phyloP scores from a whole-genome alignment of 257 asterid genomes.

The Fraxinus quadrangulata region DNA sequence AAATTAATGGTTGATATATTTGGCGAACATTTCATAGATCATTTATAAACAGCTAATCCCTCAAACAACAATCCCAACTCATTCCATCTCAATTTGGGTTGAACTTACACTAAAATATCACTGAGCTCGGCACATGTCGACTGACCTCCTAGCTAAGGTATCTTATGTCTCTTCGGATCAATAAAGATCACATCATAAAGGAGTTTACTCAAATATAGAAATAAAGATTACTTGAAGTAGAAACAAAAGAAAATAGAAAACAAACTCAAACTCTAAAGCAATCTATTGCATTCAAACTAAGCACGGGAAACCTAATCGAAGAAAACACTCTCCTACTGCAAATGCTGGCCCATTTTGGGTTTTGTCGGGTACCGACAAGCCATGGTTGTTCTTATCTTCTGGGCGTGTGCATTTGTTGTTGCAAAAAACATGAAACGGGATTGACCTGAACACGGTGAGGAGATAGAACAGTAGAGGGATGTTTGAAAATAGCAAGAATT shows the following conservation, averaged over 20 bases:
- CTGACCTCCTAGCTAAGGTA: background rate
- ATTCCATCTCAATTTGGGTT: too few relatives aligned
- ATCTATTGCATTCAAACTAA: slow-evolving; percentile 37
- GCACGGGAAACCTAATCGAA: slow-evolving; percentile 58
- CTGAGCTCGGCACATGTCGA: background rate
- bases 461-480: slow-evolving; percentile 38
- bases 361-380: slow-evolving; percentile 38
- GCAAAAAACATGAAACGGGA: slow-evolving; percentile 35
- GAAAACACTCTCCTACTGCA: slow-evolving; percentile 51
- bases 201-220: too few relatives aligned
- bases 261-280: background rate
- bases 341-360: slow-evolving; percentile 30
- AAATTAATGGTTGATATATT: too few relatives aligned
- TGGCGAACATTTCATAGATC: too few relatives aligned
- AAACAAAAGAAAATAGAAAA: too few relatives aligned
- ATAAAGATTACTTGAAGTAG: too few relatives aligned
- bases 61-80: too few relatives aligned
- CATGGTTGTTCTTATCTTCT: slow-evolving; percentile 30
- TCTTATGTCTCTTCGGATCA: background rate
- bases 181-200: too few relatives aligned
- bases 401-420: slow-evolving; percentile 30
- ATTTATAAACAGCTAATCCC: too few relatives aligned
- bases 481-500: slow-evolving; percentile 42
- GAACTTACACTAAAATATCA: too few relatives aligned
- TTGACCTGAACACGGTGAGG: slow-evolving; percentile 35